Conservation (phyloP, 108 stramenopile species). For the Skeletonema tropicum region DNA sequence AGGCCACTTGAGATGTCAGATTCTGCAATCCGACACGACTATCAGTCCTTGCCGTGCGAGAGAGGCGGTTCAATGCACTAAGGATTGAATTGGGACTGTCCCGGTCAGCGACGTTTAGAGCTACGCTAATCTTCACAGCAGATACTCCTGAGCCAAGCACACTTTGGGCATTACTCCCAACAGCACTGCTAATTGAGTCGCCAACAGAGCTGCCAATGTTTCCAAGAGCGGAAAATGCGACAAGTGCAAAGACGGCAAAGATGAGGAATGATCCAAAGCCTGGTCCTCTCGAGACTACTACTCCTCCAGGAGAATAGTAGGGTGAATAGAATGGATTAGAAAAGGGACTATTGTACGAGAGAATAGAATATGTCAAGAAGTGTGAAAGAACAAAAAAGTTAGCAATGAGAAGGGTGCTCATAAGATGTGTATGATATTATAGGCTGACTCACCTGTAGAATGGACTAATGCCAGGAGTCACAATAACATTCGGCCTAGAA, state of each 20-base stretch:
- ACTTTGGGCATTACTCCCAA: constrained; percentile 16
- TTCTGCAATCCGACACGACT: constrained; percentile 77
- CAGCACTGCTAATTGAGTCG: constrained; percentile 25
- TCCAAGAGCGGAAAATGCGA: constrained; percentile 24
- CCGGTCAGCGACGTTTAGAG: constrained; percentile 72
- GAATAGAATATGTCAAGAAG: not conserved
- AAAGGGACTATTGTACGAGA: not conserved
- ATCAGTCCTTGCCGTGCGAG: constrained; percentile 66
- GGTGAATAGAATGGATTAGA: constrained; percentile 53
- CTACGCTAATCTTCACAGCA: constrained; percentile 73
- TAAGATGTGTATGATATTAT: not conserved
- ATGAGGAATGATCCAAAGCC: constrained; percentile 62
- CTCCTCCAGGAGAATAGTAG: constrained; percentile 51
- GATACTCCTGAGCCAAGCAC: constrained; percentile 70
- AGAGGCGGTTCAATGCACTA: constrained; percentile 56
- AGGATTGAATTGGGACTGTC: constrained; percentile 75
- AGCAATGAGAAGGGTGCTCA: not conserved
- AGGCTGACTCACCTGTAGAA: constrained; percentile 46
- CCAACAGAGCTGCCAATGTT: constrained; percentile 19
- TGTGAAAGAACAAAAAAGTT: not conserved
- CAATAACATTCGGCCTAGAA: constrained; percentile 54
- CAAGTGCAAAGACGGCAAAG: constrained; percentile 60
- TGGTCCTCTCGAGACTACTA: constrained; percentile 56
- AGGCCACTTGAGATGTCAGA: constrained; percentile 63
- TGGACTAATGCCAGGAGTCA: constrained; percentile 54